Evolutionary conservation across 2,329 filamentous ascomycete genomes (phyloP).

Genomic region (Alternaria arborescens): DNA sequence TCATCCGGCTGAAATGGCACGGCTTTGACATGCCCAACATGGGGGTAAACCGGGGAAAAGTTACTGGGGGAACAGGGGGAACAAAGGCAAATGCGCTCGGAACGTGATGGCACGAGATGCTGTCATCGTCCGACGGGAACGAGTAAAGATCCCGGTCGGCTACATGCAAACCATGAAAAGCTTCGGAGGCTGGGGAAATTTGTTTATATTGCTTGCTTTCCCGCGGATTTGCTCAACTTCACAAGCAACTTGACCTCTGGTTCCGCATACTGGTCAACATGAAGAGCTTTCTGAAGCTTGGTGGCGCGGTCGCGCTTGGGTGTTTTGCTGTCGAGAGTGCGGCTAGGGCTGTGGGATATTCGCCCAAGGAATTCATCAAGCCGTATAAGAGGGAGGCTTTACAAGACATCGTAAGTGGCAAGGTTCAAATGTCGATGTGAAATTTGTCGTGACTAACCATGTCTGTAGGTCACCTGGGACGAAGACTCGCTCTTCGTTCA

Average conservation of each 20-base stretch:
- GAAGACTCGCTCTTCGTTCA: conserved; percentile 74
- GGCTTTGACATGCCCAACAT: background rate
- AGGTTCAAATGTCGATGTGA: background rate
- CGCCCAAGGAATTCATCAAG: conserved; percentile 59
- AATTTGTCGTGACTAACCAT: background rate
- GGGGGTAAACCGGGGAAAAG: background rate
- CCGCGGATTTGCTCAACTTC: background rate
- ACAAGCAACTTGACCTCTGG: conserved; percentile 1
- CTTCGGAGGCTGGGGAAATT: background rate
- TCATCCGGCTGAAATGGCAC: conserved; percentile 4
- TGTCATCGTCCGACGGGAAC: conserved; percentile 19
- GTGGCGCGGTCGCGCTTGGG: conserved; percentile 39
- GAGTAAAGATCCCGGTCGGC: conserved; percentile 9
- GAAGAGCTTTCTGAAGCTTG: conserved; percentile 29
- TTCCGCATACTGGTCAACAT: conserved; percentile 20
- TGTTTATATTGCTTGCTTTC: background rate
- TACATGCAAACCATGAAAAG: background rate
- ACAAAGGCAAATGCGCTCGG: conserved; percentile 9
- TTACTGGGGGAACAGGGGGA: conserved; percentile 1
- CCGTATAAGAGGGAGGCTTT: conserved; percentile 60
- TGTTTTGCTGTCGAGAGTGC: conserved; percentile 56
- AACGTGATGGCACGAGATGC: conserved; percentile 21
- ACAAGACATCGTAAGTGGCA: conserved; percentile 63
- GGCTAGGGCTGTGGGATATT: conserved; percentile 60
- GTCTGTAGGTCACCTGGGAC: conserved; percentile 70